Base-by-base conservation (phyloP, 2,329 filamentous ascomycete genomes). In the Cordyceps pruinosa region DNA sequence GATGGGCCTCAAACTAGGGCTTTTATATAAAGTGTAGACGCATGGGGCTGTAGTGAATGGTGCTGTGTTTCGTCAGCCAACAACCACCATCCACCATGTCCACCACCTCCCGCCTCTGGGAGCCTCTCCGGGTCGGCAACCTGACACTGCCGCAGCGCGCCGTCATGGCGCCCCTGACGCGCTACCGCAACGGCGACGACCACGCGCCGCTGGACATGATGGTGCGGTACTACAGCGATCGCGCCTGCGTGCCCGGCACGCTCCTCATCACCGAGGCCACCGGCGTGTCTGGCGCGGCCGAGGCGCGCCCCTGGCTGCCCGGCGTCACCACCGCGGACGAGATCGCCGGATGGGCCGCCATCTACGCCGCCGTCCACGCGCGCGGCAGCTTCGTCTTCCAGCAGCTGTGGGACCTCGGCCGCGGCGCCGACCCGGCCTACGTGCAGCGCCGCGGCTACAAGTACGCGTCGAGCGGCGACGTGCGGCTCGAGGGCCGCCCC, bases 111-210 rank as follows among this genome's bases (percentile, higher is more conserved):
- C 65, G 66, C 58, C 72, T 76, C 42, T 76, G 75, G 65, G 66
- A 70, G 56, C 73, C 73, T 26, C 61, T 75, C 55, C 66, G 68
- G 61, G 59, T 75, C 15, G 73, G 74, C 58, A 66, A 66, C 21
- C 56, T 65, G 46, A 60, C 63, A 25, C 64, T 76, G 49, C 61
- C 71, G 59, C 69, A 75, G 63, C 68, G 73, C 41, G 62, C 84
- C 39, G 74, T 74, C 54, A 74, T 84, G 70, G 78, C 80, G 1
- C 81, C 81, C 4, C 66, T 84, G 60, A 84, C 81, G n/a, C 76
- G 80, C 19, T 75, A 74, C 65, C 78, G 80, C 52, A 72, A 72
- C 51, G 72, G 74, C 55, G 69, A 79, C 56, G 61, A 71, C n/a
- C 65, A 69, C 10, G 63, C 65, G 2, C 64, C 69, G 13, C 60